A percentile compares a stretch with the other conserved stretches of the same genome.
Conservation (phyloP, 176 grass and related monocot species). For the Panicum miliaceum region DNA sequence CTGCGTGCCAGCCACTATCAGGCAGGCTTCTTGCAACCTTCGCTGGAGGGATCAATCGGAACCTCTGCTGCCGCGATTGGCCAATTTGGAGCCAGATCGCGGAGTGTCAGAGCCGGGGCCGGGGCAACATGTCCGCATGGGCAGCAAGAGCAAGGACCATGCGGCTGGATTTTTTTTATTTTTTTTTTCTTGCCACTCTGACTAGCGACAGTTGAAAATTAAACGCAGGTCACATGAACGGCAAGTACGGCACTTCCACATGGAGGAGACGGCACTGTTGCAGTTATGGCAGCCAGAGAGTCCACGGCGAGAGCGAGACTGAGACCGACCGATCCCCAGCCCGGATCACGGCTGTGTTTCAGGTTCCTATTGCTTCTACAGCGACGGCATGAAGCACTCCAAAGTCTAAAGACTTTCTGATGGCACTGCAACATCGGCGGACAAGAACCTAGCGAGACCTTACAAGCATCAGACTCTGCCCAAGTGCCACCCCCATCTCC, state of each 20-base stretch:
- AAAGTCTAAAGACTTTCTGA: not conserved
- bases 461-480: slow-evolving; percentile 21
- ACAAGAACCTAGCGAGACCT: slow-evolving; percentile 24
- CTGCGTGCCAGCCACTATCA: slow-evolving; percentile 47
- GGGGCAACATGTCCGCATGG: slow-evolving; percentile 31
- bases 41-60: slow-evolving; percentile 36
- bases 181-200: not conserved
- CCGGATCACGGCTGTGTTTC: not conserved
- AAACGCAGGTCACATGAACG: slow-evolving; percentile 2
- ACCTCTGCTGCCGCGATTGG: not conserved
- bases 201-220: not conserved
- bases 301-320: slow-evolving; percentile 30
- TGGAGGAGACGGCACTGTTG: not conserved
- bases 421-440: slow-evolving; percentile 13
- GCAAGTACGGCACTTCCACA: slow-evolving; percentile 8
- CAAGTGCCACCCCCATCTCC: not conserved
- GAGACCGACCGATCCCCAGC: slow-evolving; percentile 27
- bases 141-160: slow-evolving; percentile 35
- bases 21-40: not conserved
- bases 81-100: slow-evolving; percentile 37
- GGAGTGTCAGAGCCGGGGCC: not conserved
- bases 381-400: not conserved
- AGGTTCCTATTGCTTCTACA: slow-evolving; percentile 5
- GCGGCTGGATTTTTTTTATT: slow-evolving; percentile 8
- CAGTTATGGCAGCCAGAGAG: not conserved